phyloP scores from a whole-genome alignment of 2,329 filamentous ascomycete genomes.

The Calycina herbarum region DNA sequence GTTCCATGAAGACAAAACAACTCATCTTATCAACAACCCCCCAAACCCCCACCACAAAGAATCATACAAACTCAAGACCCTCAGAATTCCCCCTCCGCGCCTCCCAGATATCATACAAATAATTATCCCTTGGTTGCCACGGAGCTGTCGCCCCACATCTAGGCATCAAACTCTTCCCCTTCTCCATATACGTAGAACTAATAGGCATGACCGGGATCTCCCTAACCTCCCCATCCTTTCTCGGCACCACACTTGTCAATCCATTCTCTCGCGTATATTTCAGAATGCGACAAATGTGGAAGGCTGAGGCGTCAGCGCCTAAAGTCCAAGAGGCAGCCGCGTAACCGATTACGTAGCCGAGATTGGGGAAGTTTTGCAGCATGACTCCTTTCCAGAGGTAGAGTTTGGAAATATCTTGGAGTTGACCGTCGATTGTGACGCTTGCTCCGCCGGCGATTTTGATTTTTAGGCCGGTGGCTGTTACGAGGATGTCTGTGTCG shows the following conservation, averaged over 20 bases:
- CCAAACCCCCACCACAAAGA: too few species aligned
- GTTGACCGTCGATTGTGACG: slow-evolving; percentile 54
- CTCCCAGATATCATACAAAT: slow-evolving; percentile 34
- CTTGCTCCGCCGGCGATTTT: slow-evolving; percentile 55
- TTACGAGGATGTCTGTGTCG: slow-evolving; percentile 66
- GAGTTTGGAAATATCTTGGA: slow-evolving; percentile 48
- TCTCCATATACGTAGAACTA: slow-evolving; percentile 19
- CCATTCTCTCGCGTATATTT: slow-evolving; percentile 31
- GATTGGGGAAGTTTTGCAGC: slow-evolving; percentile 66
- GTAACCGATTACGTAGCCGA: slow-evolving; percentile 62
- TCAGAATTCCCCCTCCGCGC: slow-evolving; percentile 28
- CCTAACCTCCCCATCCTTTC: not conserved
- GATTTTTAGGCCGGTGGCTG: slow-evolving; percentile 66
- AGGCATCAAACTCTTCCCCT: slow-evolving; percentile 15
- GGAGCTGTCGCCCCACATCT: slow-evolving; percentile 28
- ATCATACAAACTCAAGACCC: slow-evolving; percentile 21
- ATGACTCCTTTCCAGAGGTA: slow-evolving; percentile 65
- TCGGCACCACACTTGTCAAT: slow-evolving; percentile 22
- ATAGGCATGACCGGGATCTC: slow-evolving; percentile 9
- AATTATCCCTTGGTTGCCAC: slow-evolving; percentile 33
- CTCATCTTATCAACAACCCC: too few species aligned
- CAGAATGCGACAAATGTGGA: slow-evolving; percentile 30
- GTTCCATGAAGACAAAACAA: too few species aligned
- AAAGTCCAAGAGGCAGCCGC: slow-evolving; percentile 67
- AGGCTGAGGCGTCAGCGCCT: slow-evolving; percentile 50